These are phyloP conservation scores for Arthrobotrys conoides DNA, from an alignment of 2,329 filamentous ascomycete genomes.

Conservation along the genomic window DNA sequence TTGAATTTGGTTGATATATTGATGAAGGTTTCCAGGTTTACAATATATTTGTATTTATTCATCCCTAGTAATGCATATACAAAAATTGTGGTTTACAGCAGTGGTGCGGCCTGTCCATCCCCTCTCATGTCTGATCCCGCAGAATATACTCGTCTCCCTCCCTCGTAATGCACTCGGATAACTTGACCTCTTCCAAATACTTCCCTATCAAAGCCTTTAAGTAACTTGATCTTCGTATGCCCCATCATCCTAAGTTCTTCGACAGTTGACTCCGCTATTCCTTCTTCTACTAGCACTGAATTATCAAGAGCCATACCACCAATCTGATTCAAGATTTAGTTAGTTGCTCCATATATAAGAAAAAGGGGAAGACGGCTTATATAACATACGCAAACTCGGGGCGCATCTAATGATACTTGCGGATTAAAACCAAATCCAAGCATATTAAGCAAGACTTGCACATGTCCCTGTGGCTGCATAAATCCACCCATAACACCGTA, in stretches of 20 bases:
- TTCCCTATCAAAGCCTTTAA: slow-evolving; percentile 76
- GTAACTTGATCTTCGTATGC: slow-evolving; percentile 77
- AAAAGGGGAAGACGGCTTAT: background rate
- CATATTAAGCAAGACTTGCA: slow-evolving; percentile 93
- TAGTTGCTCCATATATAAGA: slow-evolving; percentile 10
- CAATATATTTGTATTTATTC: background rate
- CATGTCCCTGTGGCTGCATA: slow-evolving; percentile 97
- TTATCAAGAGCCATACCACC: slow-evolving; percentile 76
- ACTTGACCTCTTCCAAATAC: slow-evolving; percentile 90
- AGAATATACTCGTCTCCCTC: slow-evolving; percentile 80
- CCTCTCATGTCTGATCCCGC: slow-evolving; percentile 89
- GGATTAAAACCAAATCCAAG: slow-evolving; percentile 84
- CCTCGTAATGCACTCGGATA: slow-evolving; percentile 81
- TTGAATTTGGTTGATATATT: no score
- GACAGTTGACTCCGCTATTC: slow-evolving; percentile 78
- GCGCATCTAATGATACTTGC: slow-evolving; percentile 90
- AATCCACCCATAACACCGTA: slow-evolving; percentile 99
- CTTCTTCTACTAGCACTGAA: slow-evolving; percentile 81
- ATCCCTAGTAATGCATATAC: background rate
- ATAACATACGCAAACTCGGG: slow-evolving; percentile 83
- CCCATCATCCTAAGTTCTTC: slow-evolving; percentile 78
- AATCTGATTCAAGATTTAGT: slow-evolving; percentile 67
- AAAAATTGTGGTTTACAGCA: slow-evolving; percentile 52
- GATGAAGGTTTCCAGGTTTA: background rate
- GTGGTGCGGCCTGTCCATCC: slow-evolving; percentile 80